These are phyloP conservation scores for Musa itinerans DNA, from an alignment of 176 grass and related monocot genomes.

Conservation along the genomic window DNA sequence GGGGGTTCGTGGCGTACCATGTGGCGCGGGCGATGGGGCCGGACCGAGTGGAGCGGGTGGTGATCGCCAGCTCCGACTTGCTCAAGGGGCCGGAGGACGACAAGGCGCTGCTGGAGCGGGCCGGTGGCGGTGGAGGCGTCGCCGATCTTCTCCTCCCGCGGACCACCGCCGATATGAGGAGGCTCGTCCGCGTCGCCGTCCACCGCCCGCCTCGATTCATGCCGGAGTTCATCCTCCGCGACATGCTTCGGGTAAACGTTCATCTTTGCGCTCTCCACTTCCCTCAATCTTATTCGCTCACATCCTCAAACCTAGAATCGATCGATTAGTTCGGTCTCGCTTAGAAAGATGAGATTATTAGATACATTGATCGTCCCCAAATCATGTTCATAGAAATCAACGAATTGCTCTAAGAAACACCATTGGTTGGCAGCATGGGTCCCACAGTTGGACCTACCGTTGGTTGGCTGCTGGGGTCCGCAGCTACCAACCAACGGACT, in stretches of 20 bases:
- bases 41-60: slow-evolving; percentile 34
- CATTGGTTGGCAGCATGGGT: no score
- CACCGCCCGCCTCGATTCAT: slow-evolving; percentile 34
- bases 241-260: slow-evolving; percentile 39
- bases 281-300: not conserved
- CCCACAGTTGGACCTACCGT: no score
- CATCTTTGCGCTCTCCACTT: not conserved
- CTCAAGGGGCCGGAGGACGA: slow-evolving; percentile 66
- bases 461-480: no score
- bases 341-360: no score
- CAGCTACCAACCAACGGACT: no score
- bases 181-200: slow-evolving; percentile 29
- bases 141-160: slow-evolving; percentile 59
- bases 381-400: no score
- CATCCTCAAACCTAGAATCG: no score
- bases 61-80: slow-evolving; percentile 80
- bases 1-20: slow-evolving; percentile 83
- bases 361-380: no score
- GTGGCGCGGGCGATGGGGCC: slow-evolving; percentile 46
- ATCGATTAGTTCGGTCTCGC: no score
- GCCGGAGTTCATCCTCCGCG: slow-evolving; percentile 52
- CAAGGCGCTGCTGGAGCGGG: slow-evolving; percentile 33
- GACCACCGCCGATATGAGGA: slow-evolving; percentile 25
- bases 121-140: slow-evolving; percentile 25
- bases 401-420: no score